Evolutionary conservation across 1,139 yeast species (phyloP).

Genomic region (Nakaseomyces sp.): DNA sequence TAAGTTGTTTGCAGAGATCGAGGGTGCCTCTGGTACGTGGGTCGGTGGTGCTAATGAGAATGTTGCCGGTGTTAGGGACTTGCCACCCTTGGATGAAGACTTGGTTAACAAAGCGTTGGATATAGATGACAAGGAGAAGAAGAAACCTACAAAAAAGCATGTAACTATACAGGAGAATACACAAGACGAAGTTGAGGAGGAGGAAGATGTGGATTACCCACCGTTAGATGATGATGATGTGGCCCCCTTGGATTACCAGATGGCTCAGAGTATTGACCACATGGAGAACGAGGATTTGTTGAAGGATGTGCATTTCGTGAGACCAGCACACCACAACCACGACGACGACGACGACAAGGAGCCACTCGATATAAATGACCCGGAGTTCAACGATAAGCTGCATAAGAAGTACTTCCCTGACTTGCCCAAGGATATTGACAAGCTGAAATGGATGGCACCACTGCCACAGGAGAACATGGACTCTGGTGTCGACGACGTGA

Average conservation of each 20-base stretch:
- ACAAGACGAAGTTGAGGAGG: slow-evolving; percentile 9
- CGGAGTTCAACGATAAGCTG: slow-evolving; percentile 66
- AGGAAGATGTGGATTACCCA: slow-evolving; percentile 3
- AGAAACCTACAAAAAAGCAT: not conserved
- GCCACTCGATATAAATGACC: slow-evolving; percentile 57
- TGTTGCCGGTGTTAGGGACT: slow-evolving; percentile 25
- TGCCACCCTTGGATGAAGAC: slow-evolving; percentile 28
- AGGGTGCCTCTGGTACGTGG: slow-evolving; percentile 60
- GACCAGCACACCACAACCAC: slow-evolving; percentile 33
- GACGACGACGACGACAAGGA: slow-evolving; percentile 21
- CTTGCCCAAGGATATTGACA: slow-evolving; percentile 71
- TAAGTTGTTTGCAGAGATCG: slow-evolving; percentile 41
- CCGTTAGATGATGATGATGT: slow-evolving; percentile 35
- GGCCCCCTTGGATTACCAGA: slow-evolving; percentile 39
- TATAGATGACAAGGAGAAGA: slow-evolving; percentile 9
- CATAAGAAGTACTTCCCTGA: slow-evolving; percentile 86
- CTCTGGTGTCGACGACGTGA: slow-evolving; percentile 48
- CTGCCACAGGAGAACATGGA: slow-evolving; percentile 33
- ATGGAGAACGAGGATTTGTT: slow-evolving; percentile 38
- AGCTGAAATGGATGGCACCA: slow-evolving; percentile 87
- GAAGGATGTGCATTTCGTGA: slow-evolving; percentile 55
- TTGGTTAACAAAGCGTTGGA: slow-evolving; percentile 33
- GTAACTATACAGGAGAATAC: slow-evolving; percentile 8
- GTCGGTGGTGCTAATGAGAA: slow-evolving; percentile 52
- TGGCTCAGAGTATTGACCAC: slow-evolving; percentile 37